A percentile compares a stretch with the other conserved stretches of the same genome.
Conservation (phyloP, 2,329 filamentous ascomycete species). For the Colletotrichum coccodes region DNA sequence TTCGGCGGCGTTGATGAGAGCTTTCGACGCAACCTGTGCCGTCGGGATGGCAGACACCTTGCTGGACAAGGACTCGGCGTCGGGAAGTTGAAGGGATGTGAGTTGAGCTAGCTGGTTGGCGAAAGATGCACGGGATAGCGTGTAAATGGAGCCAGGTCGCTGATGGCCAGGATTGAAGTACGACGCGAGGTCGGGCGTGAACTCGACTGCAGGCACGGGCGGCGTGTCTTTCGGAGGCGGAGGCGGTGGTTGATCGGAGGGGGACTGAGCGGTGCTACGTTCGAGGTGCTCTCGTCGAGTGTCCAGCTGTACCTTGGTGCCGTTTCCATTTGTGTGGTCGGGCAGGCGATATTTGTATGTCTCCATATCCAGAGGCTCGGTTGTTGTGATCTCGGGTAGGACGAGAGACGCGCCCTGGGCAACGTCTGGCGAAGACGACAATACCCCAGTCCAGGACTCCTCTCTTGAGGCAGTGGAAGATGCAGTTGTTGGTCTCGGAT, state of each 20-base stretch:
- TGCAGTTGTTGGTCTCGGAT: slow-evolving; percentile 41
- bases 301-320: slow-evolving; percentile 69
- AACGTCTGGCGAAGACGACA: slow-evolving; percentile 37
- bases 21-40: slow-evolving; percentile 83
- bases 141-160: slow-evolving; percentile 89
- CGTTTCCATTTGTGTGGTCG: slow-evolving; percentile 75
- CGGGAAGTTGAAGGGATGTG: slow-evolving; percentile 88
- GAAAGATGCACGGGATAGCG: slow-evolving; percentile 90
- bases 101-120: slow-evolving; percentile 92
- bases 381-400: slow-evolving; percentile 62
- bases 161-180: slow-evolving; percentile 76
- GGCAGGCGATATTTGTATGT: slow-evolving; percentile 80
- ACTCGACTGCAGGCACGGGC: slow-evolving; percentile 49
- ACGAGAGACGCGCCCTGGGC: slow-evolving; percentile 36
- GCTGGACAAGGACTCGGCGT: slow-evolving; percentile 83
- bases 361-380: slow-evolving; percentile 70
- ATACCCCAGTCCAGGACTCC: background rate
- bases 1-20: slow-evolving; percentile 86
- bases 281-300: slow-evolving; percentile 68
- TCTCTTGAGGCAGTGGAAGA: slow-evolving; percentile 5
- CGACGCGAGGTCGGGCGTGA: slow-evolving; percentile 61
- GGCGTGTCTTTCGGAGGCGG: slow-evolving; percentile 63
- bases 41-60: slow-evolving; percentile 88
- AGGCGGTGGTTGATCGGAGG: slow-evolving; percentile 48
- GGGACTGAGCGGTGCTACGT: slow-evolving; percentile 54